Percentiles rank a stretch among this genome's conserved stretches.
Evolutionary conservation across 306 rosid species (phyloP).

Genomic region (Medicago arabica): DNA sequence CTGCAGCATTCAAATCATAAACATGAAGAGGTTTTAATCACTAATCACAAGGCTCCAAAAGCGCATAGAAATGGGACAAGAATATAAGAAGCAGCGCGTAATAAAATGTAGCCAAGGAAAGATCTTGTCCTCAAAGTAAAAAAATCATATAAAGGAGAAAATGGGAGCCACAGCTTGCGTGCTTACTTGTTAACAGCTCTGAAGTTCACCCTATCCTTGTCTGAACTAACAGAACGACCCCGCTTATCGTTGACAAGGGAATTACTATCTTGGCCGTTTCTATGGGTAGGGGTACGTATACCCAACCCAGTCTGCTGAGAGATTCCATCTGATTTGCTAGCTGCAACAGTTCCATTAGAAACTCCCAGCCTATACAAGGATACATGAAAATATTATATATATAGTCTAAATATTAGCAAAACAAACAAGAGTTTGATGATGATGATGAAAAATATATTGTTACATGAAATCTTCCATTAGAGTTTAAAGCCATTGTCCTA

Average conservation of each 20-base stretch:
- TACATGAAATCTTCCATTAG: constrained; percentile 24
- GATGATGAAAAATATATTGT: background rate
- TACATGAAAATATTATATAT: constrained; percentile 40
- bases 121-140: constrained; percentile 18
- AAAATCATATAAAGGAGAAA: constrained; percentile 37
- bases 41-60: constrained; percentile 25
- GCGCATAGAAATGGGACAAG: constrained; percentile 27
- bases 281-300: constrained; percentile 76
- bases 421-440: constrained; percentile 7
- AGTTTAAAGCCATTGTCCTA: constrained; percentile 30
- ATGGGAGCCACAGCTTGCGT: constrained; percentile 18
- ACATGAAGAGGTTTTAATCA: constrained; percentile 23
- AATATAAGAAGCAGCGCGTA: constrained; percentile 32
- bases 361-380: constrained; percentile 70
- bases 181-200: constrained; percentile 88
- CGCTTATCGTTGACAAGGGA: constrained; percentile 77
- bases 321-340: constrained; percentile 79
- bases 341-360: constrained; percentile 74
- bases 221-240: constrained; percentile 76
- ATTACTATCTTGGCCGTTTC: constrained; percentile 76
- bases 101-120: constrained; percentile 25
- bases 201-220: constrained; percentile 82
- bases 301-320: constrained; percentile 82
- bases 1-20: constrained; percentile 27
- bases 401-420: constrained; percentile 35